Conservation (phyloP, 768 basidiomycete species). For the Naganishia vaughanmartiniae region DNA sequence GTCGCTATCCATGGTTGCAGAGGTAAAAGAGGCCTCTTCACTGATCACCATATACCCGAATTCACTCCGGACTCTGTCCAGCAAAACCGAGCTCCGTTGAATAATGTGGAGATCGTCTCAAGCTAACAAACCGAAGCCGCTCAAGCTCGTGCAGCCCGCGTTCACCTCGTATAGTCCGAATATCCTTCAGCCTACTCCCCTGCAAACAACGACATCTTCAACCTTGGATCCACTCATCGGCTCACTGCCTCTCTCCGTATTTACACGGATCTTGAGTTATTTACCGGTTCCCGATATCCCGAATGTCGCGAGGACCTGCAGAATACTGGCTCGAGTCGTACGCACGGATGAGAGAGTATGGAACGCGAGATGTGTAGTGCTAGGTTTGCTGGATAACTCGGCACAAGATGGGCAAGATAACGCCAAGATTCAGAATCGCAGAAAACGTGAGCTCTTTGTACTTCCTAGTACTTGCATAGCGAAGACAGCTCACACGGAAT, state of each 20-base stretch:
- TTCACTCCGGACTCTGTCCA: not conserved
- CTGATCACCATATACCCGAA: not conserved
- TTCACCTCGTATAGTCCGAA: constrained; percentile 20
- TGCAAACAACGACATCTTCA: constrained; percentile 27
- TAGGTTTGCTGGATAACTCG: constrained; percentile 48
- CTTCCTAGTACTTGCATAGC: not conserved
- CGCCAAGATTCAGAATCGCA: too few species aligned
- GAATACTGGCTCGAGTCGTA: constrained; percentile 62
- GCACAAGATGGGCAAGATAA: not conserved
- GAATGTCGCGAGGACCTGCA: constrained; percentile 66
- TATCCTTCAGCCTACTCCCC: constrained; percentile 46
- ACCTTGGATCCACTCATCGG: constrained; percentile 60
- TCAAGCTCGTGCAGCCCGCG: not conserved
- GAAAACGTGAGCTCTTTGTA: not conserved
- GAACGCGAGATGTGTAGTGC: constrained; percentile 67
- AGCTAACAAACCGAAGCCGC: constrained; percentile 4
- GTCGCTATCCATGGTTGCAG: too few species aligned
- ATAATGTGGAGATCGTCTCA: constrained; percentile 5
- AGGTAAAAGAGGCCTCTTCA: too few species aligned
- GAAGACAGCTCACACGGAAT: constrained; percentile 10
- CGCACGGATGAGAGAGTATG: constrained; percentile 72
- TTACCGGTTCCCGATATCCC: constrained; percentile 79
- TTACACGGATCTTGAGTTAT: constrained; percentile 68
- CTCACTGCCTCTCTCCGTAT: constrained; percentile 71
- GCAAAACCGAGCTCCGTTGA: not conserved